phyloP scores from a whole-genome alignment of 108 stramenopile species.

The Nitzschia sp. region DNA sequence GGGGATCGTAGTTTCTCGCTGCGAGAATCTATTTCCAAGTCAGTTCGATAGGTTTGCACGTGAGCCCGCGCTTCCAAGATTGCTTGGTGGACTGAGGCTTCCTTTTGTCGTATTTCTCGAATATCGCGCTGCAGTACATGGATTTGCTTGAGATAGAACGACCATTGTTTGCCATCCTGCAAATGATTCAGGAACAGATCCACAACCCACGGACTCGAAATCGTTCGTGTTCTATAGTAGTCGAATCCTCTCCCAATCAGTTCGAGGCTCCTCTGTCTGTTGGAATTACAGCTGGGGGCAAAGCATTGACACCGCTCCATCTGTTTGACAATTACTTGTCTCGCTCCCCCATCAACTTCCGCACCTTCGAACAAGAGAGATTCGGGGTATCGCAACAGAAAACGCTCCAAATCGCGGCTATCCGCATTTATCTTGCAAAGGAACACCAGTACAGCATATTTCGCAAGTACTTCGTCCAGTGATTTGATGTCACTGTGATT shows the following conservation, averaged over 20 bases:
- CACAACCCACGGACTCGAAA: background rate
- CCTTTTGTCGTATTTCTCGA: background rate
- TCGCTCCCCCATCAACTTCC: constrained; percentile 5
- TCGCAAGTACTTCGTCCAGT: constrained; percentile 23
- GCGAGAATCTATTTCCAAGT: constrained; percentile 6
- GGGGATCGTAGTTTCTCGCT: background rate
- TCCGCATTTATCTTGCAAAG: constrained; percentile 34
- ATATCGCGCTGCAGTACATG: constrained; percentile 4
- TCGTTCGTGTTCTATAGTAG: background rate
- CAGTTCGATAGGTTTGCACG: background rate
- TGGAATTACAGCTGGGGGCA: constrained; percentile 8
- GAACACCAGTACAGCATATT: constrained; percentile 15
- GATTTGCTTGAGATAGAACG: constrained; percentile 1
- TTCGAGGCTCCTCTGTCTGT: constrained; percentile 7
- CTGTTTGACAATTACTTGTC: constrained; percentile 7
- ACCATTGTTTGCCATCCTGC: background rate
- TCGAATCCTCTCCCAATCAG: constrained; percentile 19
- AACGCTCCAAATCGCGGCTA: constrained; percentile 10
- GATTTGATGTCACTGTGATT: background rate
- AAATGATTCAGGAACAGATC: background rate
- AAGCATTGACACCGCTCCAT: constrained; percentile 14
- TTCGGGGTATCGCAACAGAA: constrained; percentile 20
- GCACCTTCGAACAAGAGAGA: constrained; percentile 35
- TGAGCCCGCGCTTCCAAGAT: constrained; percentile 2
- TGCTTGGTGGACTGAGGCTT: background rate